Conservation (phyloP, 106 monocot species). For the Chionographis japonica region DNA sequence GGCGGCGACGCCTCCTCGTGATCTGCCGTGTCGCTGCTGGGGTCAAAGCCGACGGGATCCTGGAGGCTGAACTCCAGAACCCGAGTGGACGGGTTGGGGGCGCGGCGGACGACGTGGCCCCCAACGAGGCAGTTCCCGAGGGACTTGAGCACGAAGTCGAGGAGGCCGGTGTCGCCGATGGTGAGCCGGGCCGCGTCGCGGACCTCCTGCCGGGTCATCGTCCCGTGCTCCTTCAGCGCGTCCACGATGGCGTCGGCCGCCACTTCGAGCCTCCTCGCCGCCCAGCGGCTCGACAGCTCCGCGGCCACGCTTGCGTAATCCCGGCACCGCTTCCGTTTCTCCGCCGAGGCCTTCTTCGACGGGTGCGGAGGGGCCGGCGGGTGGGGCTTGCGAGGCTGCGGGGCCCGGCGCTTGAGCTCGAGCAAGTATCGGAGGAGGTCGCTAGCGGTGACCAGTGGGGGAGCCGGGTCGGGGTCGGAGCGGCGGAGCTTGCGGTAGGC, state of each 20-base stretch:
- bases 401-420: slow-evolving; percentile 23
- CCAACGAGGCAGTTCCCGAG: slow-evolving; percentile 59
- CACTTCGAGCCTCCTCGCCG: slow-evolving; percentile 43
- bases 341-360: not conserved
- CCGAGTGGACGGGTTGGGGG: slow-evolving; percentile 49
- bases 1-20: not conserved
- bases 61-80: slow-evolving; percentile 82
- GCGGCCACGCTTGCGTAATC: slow-evolving; percentile 50
- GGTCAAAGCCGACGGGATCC: not conserved
- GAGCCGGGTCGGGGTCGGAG: slow-evolving; percentile 27
- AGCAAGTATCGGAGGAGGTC: slow-evolving; percentile 69
- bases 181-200: slow-evolving; percentile 61
- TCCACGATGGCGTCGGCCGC: slow-evolving; percentile 75
- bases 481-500: slow-evolving; percentile 22
- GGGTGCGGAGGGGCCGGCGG: not conserved
- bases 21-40: not conserved
- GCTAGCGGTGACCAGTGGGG: slow-evolving; percentile 27
- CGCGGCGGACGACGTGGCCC: slow-evolving; percentile 47
- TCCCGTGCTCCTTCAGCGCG: slow-evolving; percentile 37
- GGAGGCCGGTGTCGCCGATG: slow-evolving; percentile 91
- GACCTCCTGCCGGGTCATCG: slow-evolving; percentile 84
- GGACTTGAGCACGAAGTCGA: slow-evolving; percentile 93
- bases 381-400: not conserved
- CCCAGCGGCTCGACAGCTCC: slow-evolving; percentile 67
- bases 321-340: slow-evolving; percentile 24